Conservation (phyloP, 257 asterid species). For the Prunella vulgaris region DNA sequence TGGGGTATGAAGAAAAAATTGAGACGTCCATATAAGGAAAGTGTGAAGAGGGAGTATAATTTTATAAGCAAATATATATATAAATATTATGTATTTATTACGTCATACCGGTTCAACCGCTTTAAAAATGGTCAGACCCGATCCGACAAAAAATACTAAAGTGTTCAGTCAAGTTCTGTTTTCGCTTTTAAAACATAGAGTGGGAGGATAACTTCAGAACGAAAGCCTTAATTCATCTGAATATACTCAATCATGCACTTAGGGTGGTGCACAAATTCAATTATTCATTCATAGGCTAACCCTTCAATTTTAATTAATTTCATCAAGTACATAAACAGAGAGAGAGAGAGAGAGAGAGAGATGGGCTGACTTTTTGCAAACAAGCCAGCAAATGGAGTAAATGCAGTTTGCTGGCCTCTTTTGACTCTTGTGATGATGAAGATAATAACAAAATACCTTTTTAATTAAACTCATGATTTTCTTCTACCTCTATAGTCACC, state of each 20-base stretch:
- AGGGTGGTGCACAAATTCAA: conserved; percentile 6
- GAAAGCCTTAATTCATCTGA: background rate
- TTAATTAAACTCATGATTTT: conserved; percentile 13
- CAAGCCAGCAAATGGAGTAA: conserved; percentile 58
- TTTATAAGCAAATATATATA: no score
- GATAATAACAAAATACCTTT: background rate
- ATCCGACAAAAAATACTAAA: no score
- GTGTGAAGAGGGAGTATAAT: no score
- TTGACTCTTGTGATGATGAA: conserved; percentile 48
- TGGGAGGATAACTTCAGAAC: background rate
- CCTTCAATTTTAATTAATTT: conserved; percentile 6
- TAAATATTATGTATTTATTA: no score
- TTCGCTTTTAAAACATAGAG: no score
- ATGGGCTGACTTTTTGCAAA: conserved; percentile 44
- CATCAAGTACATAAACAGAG: conserved; percentile 6
- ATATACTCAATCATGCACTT: background rate
- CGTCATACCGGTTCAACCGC: no score
- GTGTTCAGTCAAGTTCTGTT: no score
- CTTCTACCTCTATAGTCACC: conserved; percentile 27
- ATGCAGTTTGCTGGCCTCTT: conserved; percentile 56
- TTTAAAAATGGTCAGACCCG: no score
- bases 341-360: background rate
- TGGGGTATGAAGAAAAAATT: no score
- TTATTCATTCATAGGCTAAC: background rate
- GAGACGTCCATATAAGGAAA: no score